Percentiles rank a stretch among this genome's conserved stretches.
phyloP scores from a whole-genome alignment of 1,139 yeast genomes.

The Lodderomyces orthopsilosis region DNA sequence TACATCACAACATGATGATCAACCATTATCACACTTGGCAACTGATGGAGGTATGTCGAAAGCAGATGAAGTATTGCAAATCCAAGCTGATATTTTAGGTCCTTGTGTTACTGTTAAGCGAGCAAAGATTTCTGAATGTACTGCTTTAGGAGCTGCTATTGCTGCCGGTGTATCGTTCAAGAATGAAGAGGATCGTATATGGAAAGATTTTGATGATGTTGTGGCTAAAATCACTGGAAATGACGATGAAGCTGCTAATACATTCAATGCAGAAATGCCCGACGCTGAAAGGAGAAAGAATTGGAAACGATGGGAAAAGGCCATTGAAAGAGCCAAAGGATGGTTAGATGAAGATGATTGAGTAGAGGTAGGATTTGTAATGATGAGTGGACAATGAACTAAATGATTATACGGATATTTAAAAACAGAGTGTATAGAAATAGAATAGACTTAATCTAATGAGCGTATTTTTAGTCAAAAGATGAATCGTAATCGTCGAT shows the following conservation, averaged over 20 bases:
- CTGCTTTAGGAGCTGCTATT: constrained; percentile 95
- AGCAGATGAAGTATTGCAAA: constrained; percentile 89
- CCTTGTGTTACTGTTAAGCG: constrained; percentile 82
- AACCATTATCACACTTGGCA: constrained; percentile 56
- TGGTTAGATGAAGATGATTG: constrained; percentile 58
- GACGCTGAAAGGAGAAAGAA: constrained; percentile 59
- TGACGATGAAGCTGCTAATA: constrained; percentile 31
- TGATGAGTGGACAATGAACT: not conserved
- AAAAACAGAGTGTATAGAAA: not conserved
- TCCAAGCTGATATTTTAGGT: constrained; percentile 87
- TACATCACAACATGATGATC: constrained; percentile 39
- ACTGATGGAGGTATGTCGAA: constrained; percentile 97
- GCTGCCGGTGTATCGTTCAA: constrained; percentile 82
- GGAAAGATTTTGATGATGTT: constrained; percentile 75
- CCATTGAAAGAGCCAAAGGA: constrained; percentile 71
- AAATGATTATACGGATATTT: not conserved
- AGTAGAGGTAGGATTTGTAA: not conserved
- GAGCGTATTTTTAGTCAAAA: constrained; percentile 2
- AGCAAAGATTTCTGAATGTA: constrained; percentile 84
- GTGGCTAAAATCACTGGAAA: constrained; percentile 31
- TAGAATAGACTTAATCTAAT: not conserved
- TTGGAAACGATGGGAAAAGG: constrained; percentile 82
- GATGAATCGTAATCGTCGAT: constrained; percentile 17
- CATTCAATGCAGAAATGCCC: constrained; percentile 57
- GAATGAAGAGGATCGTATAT: constrained; percentile 59